Conservation (phyloP, 2,329 filamentous ascomycete species). For the Curvularia hawaiiensis region DNA sequence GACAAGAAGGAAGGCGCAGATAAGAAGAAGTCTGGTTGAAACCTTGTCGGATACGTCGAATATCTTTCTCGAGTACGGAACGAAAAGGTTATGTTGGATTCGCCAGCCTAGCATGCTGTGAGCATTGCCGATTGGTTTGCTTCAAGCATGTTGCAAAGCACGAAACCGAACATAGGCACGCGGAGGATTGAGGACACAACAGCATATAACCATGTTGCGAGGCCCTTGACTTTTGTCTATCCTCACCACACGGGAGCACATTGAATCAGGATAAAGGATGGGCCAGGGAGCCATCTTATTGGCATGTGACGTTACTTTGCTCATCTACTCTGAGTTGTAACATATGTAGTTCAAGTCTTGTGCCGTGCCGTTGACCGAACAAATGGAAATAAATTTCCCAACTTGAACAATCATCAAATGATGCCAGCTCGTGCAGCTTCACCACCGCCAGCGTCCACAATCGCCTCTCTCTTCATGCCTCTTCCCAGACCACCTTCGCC, state of each 20-base stretch:
- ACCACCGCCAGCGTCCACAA: conserved; percentile 63
- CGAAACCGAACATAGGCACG: neutral
- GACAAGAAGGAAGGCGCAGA: conserved; percentile 43
- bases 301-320: conserved; percentile 5
- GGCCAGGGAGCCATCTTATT: conserved; percentile 1
- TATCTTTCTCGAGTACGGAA: neutral
- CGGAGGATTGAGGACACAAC: neutral
- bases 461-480: conserved; percentile 61
- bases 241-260: neutral
- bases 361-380: conserved; percentile 7
- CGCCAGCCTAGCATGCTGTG: neutral
- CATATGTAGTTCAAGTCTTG: neutral
- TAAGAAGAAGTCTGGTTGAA: conserved; percentile 23
- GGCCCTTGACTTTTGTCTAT: neutral
- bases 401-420: conserved; percentile 24
- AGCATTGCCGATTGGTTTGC: neutral
- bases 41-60: conserved; percentile 3
- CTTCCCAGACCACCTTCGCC: conserved; percentile 74
- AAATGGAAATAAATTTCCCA: conserved; percentile 4
- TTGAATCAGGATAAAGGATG: neutral
- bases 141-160: neutral
- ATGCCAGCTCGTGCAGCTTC: conserved; percentile 63
- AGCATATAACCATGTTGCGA: neutral
- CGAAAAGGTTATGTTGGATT: neutral
- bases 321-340: conserved; percentile 1